Conservation (phyloP, 1,284 basidiomycete species). For the Boletellus dicymbophilus region DNA sequence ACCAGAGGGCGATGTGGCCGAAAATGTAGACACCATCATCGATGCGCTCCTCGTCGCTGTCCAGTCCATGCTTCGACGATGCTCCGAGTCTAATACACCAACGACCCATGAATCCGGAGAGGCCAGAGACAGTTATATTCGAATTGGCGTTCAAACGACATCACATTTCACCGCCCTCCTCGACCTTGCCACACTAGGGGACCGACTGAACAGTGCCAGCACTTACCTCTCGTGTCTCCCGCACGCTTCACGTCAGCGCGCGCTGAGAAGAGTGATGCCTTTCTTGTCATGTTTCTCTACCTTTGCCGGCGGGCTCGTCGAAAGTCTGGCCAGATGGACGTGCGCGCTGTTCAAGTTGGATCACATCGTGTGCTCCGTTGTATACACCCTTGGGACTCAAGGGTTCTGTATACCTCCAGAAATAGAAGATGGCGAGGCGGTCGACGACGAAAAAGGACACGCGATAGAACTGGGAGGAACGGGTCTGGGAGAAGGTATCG, state of each 20-base stretch:
- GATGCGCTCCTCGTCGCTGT: conserved; percentile 64
- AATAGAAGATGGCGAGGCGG: conserved; percentile 52
- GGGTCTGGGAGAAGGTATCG: conserved; percentile 86
- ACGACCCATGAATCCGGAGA: conserved; percentile 7
- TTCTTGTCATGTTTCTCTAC: conserved; percentile 65
- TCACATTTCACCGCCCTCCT: conserved; percentile 44
- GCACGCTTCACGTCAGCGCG: conserved; percentile 27
- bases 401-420: conserved; percentile 95
- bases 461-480: conserved; percentile 61
- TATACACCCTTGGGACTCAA: conserved; percentile 76
- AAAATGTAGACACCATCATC: conserved; percentile 45
- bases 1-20: neutral
- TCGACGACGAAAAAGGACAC: conserved; percentile 48
- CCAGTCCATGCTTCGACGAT: conserved; percentile 55
- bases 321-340: conserved; percentile 64
- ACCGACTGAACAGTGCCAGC: conserved; percentile 34
- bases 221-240: conserved; percentile 33
- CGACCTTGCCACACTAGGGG: conserved; percentile 41
- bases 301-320: conserved; percentile 57
- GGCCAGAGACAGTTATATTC: conserved; percentile 42
- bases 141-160: conserved; percentile 39
- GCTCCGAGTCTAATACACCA: conserved; percentile 26
- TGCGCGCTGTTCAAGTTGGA: conserved; percentile 84
- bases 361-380: conserved; percentile 75
- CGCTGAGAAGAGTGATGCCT: conserved; percentile 51